Base-by-base conservation (phyloP, 768 basidiomycete genomes). In the Amyloporia xantha region DNA sequence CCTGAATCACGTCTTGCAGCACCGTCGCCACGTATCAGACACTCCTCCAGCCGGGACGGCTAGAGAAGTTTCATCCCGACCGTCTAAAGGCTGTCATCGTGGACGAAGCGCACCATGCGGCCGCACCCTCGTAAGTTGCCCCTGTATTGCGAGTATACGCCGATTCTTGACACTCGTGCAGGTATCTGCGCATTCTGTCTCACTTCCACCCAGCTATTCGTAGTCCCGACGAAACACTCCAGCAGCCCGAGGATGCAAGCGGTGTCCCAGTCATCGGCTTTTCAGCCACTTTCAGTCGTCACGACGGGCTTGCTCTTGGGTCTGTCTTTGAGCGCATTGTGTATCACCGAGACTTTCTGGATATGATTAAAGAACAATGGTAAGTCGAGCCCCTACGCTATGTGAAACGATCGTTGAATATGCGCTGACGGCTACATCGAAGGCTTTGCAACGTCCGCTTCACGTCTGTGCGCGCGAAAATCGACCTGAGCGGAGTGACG, bases 61-160 rank as follows among this genome's bases (percentile, higher is more conserved):
- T 92, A 47, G 71, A 71, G 5, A 95, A 94, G 62, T 95, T 94
- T 62, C 72, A 83, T 59, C 84, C 86, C 2, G 59, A 64, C 9
- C 59, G 53, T 40, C 66, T 90, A 53, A 91, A 86, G 58, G 86
- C 84, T 13, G 72, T 96, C 50, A 81, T 95, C 39, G 73, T 96
- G 2, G 93, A 96, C 59, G 93, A 96, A 67, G 94, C 94, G 0
- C 95, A 97, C 62, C 95, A 98, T 65, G 88, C 94, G 24, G 93
- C 90, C 33, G 89, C 94, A 7, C 83, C 85, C 25, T 92, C 93
- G 82, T 94, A 68, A 50, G 56, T 48, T 9, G 35, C 17, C 21
- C 21, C 23, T 47, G 81, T 70, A 28, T n/a, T 33, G 19, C 27
- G 20, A 41, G 21, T 3, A 24, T 30, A 12, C 2, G 25, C 10